Conservation (phyloP, 306 rosid species). For the Acmispon strigosus region DNA sequence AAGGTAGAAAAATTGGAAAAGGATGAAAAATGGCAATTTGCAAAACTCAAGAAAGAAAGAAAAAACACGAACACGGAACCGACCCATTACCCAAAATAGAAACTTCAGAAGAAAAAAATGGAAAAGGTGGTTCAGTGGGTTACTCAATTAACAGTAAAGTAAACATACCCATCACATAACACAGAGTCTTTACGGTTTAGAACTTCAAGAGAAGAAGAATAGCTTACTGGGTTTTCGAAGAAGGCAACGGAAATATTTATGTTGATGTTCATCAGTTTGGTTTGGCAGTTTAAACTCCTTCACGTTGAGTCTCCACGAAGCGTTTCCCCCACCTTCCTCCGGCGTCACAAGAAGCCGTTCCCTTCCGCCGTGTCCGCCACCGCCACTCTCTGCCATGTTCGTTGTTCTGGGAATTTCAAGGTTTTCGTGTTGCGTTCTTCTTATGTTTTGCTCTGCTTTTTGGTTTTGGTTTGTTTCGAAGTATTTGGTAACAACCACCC, state of each 20-base stretch:
- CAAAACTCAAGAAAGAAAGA: not conserved
- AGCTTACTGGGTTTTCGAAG: constrained; percentile 24
- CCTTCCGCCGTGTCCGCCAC: not conserved
- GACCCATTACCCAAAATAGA: not conserved
- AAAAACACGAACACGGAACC: no score
- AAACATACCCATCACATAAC: not conserved
- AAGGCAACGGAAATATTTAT: not conserved
- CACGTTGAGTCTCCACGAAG: constrained; percentile 31
- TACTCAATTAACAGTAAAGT: not conserved
- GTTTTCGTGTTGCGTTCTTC: not conserved
- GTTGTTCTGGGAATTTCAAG: not conserved
- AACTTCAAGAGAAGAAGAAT: not conserved
- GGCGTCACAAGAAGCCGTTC: constrained; percentile 19
- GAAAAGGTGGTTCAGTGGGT: not conserved
- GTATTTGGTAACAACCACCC: no score
- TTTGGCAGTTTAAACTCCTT: constrained; percentile 27
- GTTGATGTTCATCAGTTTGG: not conserved
- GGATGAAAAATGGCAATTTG: not conserved
- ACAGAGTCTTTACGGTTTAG: not conserved
- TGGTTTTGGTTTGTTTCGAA: not conserved
- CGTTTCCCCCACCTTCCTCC: not conserved
- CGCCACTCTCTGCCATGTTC: constrained; percentile 14
- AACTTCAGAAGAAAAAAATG: not conserved
- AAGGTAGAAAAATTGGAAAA: not conserved
- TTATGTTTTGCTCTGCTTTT: not conserved